Conservation (phyloP, 176 grass and related monocot species). For the Eremochloa ophiuroides region DNA sequence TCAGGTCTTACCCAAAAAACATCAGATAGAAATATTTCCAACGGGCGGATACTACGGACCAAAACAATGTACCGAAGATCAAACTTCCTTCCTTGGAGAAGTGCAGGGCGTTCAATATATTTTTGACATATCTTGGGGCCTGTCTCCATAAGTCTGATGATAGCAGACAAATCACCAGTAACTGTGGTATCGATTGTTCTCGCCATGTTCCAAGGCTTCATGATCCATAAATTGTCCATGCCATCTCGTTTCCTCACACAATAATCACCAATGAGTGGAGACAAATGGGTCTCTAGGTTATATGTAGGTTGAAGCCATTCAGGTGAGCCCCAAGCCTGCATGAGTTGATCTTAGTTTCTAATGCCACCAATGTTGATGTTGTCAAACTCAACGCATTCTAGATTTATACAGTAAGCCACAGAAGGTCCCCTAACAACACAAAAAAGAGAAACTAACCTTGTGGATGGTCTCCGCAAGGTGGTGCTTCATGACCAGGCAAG, state of each 20-base stretch:
- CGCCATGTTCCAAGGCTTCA: constrained; percentile 99
- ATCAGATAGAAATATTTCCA: constrained; percentile 87
- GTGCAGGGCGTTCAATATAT: constrained; percentile 76
- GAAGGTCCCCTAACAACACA: neutral
- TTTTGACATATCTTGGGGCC: constrained; percentile 99
- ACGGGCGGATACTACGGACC: constrained; percentile 76
- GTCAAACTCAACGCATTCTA: constrained; percentile 10
- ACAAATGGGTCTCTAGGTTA: constrained; percentile 89
- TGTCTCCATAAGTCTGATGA: constrained; percentile 94
- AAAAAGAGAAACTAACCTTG: constrained; percentile 42
- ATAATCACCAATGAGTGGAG: constrained; percentile 91
- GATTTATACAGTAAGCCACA: neutral
- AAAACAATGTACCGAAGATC: constrained; percentile 89
- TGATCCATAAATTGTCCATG: constrained; percentile 84
- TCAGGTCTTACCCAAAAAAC: constrained; percentile 82
- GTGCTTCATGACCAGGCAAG: constrained; percentile 98
- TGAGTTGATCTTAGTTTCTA: constrained; percentile 36
- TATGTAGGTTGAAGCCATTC: constrained; percentile 98
- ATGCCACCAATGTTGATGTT: constrained; percentile 4
- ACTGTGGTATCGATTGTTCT: constrained; percentile 93
- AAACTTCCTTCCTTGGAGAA: constrained; percentile 94
- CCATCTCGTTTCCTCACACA: constrained; percentile 58
- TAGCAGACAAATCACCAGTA: constrained; percentile 76
- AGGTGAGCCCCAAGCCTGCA: constrained; percentile 81
- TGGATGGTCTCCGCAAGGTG: constrained; percentile 85